Percentiles rank a stretch among this genome's conserved stretches.
Evolutionary conservation across 352 stramenopile species (phyloP).

Genomic region (Phytophthora podocarpi): DNA sequence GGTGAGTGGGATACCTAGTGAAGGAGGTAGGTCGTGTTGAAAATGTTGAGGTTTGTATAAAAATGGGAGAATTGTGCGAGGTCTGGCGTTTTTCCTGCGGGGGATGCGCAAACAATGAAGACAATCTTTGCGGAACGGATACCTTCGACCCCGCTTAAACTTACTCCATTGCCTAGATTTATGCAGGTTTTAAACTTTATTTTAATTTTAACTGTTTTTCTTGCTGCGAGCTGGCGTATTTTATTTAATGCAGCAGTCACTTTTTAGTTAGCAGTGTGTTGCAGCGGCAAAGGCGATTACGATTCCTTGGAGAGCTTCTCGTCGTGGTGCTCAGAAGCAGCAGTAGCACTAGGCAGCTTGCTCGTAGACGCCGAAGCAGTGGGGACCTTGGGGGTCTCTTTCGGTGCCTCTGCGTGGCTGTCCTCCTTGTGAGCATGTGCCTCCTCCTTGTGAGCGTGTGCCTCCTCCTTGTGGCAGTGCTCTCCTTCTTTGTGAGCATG

Average conservation of each 20-base stretch:
- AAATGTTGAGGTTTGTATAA: background rate
- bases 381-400: slow-evolving; percentile 11
- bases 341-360: slow-evolving; percentile 8
- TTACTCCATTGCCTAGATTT: too few relatives aligned
- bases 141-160: too few relatives aligned
- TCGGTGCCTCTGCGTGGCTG: slow-evolving; percentile 19
- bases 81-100: background rate
- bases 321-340: slow-evolving; percentile 16
- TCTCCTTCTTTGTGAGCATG: too few relatives aligned
- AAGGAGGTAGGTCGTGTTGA: too few relatives aligned
- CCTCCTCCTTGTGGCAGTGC: too few relatives aligned
- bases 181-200: too few relatives aligned
- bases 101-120: slow-evolving; percentile 20
- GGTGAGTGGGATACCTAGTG: slow-evolving; percentile 4
- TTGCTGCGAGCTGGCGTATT: slow-evolving; percentile 2
- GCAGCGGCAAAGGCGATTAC: slow-evolving; percentile 8
- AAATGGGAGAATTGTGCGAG: background rate
- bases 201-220: too few relatives aligned
- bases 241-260: too few relatives aligned
- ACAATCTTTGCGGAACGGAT: too few relatives aligned
- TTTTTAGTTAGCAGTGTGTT: slow-evolving; percentile 13
- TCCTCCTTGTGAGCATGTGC: slow-evolving; percentile 18
- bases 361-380: slow-evolving; percentile 21
- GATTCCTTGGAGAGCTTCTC: slow-evolving; percentile 26
- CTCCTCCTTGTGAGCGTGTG: slow-evolving; percentile 15